phyloP scores from a whole-genome alignment of 305 asterid species.

The Lippia alba region DNA sequence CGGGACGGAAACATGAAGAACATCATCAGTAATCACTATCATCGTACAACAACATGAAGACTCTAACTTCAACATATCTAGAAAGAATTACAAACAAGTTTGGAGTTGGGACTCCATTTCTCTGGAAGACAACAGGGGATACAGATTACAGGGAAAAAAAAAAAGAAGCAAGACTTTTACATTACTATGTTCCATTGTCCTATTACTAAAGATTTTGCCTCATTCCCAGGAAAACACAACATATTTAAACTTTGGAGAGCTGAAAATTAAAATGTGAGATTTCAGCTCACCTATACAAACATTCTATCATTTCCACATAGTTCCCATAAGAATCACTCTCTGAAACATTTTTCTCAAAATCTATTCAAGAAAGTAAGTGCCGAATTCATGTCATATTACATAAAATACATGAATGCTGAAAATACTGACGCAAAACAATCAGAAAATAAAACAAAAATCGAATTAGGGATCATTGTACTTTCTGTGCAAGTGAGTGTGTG shows the following conservation, averaged over 20 bases:
- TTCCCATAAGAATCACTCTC: not conserved
- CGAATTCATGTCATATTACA: not conserved
- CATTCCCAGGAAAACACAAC: not conserved
- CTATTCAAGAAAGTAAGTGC: not conserved
- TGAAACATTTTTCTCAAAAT: not conserved
- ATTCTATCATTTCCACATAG: not conserved
- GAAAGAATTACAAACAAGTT: too few relatives aligned
- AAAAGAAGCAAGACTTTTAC: too few relatives aligned
- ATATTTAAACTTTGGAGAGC: not conserved
- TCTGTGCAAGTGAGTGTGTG: conserved; percentile 32
- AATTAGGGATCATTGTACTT: conserved; percentile 15
- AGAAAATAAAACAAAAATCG: conserved; percentile 4
- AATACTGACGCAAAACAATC: conserved; percentile 11
- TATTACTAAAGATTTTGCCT: not conserved
- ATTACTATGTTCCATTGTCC: too few relatives aligned
- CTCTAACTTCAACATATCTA: not conserved
- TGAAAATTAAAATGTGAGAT: not conserved
- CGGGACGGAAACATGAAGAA: conserved; percentile 1
- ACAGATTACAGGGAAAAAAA: too few relatives aligned
- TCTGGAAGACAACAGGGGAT: too few relatives aligned
- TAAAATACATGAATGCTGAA: not conserved
- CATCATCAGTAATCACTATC: not conserved
- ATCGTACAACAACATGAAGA: not conserved
- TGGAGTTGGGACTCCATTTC: too few relatives aligned
- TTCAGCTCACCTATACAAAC: not conserved